Percentiles rank a stretch among this genome's conserved stretches.
Conservation (phyloP, 2,329 filamentous ascomycete genomes). For the Neofusicoccum laricinum region DNA sequence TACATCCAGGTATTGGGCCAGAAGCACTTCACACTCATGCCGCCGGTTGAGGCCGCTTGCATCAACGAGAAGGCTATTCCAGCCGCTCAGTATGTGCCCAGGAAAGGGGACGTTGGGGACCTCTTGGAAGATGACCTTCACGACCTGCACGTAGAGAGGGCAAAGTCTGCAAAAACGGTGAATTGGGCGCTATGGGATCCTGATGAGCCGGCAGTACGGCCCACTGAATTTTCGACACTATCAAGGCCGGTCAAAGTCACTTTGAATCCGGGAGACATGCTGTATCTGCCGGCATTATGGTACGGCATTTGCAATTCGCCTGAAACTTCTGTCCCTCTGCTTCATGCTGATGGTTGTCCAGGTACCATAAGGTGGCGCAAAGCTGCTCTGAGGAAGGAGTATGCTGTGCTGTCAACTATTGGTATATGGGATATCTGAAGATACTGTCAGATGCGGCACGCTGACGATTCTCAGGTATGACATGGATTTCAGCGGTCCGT, state of each 20-base stretch:
- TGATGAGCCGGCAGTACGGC: conserved; percentile 49
- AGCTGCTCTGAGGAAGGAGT: conserved; percentile 66
- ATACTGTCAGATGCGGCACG: too few relatives aligned
- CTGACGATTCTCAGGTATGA: conserved; percentile 55
- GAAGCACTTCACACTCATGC: conserved; percentile 73
- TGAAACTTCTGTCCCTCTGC: conserved; percentile 41
- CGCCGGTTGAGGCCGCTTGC: conserved; percentile 67
- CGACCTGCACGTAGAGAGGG: conserved; percentile 30
- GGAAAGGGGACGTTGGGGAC: conserved; percentile 9
- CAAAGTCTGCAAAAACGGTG: conserved; percentile 45
- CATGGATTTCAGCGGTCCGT: conserved; percentile 69
- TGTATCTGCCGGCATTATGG: conserved; percentile 81
- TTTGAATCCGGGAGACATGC: conserved; percentile 70
- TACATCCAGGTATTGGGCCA: conserved; percentile 72
- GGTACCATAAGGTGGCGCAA: conserved; percentile 80
- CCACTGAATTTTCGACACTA: conserved; percentile 59
- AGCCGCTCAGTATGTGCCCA: conserved; percentile 56
- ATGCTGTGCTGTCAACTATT: conserved; percentile 79
- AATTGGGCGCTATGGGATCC: conserved; percentile 77
- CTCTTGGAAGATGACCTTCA: neutral
- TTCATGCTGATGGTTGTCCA: conserved; percentile 24
- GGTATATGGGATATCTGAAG: conserved; percentile 28
- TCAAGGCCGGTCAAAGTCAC: conserved; percentile 65
- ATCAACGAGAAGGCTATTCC: conserved; percentile 62
- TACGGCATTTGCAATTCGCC: conserved; percentile 52